Conservation (phyloP, 2,329 filamentous ascomycete species). For the Diaporthe sp. region DNA sequence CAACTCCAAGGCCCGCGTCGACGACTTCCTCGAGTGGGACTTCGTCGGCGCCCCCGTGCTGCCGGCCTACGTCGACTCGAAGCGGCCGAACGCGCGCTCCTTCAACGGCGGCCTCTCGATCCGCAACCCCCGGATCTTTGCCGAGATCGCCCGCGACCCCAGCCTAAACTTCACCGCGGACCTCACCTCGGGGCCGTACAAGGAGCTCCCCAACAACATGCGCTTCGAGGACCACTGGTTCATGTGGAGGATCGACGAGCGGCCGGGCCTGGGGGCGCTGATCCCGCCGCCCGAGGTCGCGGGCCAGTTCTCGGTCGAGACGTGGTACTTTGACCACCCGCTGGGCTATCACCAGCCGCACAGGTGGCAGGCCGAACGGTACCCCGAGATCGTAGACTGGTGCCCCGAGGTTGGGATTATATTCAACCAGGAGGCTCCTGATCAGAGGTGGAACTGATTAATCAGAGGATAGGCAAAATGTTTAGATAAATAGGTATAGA, state of each 20-base stretch:
- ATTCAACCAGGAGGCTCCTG: constrained; percentile 19
- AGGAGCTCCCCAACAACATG: constrained; percentile 15
- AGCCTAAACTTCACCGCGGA: constrained; percentile 22
- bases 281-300: constrained; percentile 45
- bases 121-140: constrained; percentile 48
- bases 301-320: constrained; percentile 46
- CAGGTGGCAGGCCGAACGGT: constrained; percentile 44
- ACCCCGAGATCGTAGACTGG: constrained; percentile 47
- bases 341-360: constrained; percentile 47
- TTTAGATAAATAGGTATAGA: background rate
- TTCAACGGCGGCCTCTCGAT: constrained; percentile 53
- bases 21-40: constrained; percentile 54
- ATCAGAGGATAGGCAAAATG: background rate
- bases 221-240: constrained; percentile 48
- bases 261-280: constrained; percentile 25
- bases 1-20: constrained; percentile 47
- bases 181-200: background rate
- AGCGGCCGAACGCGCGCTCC: constrained; percentile 39
- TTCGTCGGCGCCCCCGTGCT: constrained; percentile 50
- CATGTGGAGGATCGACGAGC: constrained; percentile 44
- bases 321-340: constrained; percentile 45
- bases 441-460: constrained; percentile 7
- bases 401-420: constrained; percentile 48
- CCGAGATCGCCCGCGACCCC: constrained; percentile 38
- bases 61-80: constrained; percentile 17